phyloP scores from a whole-genome alignment of 192 early-diverging fungal species.

The Dispira simplex region DNA sequence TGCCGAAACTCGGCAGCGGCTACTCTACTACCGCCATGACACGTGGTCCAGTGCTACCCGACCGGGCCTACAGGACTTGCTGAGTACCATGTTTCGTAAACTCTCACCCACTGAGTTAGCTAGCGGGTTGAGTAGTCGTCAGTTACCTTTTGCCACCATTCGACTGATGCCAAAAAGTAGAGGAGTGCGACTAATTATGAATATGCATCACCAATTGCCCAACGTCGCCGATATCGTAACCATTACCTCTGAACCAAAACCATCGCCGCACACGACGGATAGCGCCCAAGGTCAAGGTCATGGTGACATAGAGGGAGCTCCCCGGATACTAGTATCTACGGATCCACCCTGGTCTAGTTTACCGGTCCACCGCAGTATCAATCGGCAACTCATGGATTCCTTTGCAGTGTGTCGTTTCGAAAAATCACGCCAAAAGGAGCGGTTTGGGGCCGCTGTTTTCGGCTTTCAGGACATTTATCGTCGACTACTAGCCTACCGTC shows the following conservation, averaged over 20 bases:
- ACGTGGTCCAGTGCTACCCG: background rate
- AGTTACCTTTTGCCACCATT: slow-evolving; percentile 39
- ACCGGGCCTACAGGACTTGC: background rate
- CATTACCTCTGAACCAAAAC: background rate
- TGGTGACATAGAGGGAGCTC: too few relatives aligned
- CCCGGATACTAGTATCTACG: slow-evolving; percentile 15
- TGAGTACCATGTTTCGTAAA: background rate
- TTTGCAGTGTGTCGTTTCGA: slow-evolving; percentile 40
- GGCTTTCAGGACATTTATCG: slow-evolving; percentile 29
- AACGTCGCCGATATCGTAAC: background rate
- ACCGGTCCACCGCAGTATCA: slow-evolving; percentile 13
- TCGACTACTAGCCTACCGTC: slow-evolving; percentile 20
- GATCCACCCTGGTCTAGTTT: slow-evolving; percentile 9
- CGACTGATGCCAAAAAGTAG: slow-evolving; percentile 67
- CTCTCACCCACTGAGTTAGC: background rate
- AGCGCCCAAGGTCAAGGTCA: slow-evolving; percentile 9
- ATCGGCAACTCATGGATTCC: slow-evolving; percentile 36
- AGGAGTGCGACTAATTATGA: slow-evolving; percentile 67
- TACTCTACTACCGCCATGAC: slow-evolving; percentile 10
- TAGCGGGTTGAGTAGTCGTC: slow-evolving; percentile 4
- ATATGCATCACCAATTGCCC: slow-evolving; percentile 31
- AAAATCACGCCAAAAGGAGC: slow-evolving; percentile 19
- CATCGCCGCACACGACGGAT: slow-evolving; percentile 9
- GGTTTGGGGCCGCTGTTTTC: slow-evolving; percentile 17
- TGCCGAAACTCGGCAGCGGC: slow-evolving; percentile 9